Conservation (phyloP, 768 basidiomycete genomes). For the Boletus vinaceobasis region DNA sequence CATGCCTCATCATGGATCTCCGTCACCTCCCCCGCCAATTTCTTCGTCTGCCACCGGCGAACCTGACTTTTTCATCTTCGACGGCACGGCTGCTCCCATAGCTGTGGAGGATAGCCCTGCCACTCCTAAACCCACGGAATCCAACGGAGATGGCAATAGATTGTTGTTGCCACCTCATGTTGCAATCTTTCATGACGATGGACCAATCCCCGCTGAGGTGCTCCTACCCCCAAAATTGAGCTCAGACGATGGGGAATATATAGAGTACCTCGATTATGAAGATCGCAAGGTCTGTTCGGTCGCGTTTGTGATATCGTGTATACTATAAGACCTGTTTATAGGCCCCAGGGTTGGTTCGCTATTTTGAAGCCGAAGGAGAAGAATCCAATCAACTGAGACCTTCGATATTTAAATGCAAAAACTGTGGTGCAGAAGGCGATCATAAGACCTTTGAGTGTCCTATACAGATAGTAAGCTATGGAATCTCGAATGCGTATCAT, state of each 20-base stretch:
- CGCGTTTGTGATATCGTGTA: neutral
- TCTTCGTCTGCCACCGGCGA: constrained; percentile 17
- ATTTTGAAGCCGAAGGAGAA: constrained; percentile 54
- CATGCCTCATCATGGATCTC: constrained; percentile 36
- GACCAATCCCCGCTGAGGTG: constrained; percentile 42
- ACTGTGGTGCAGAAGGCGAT: constrained; percentile 70
- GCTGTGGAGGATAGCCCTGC: constrained; percentile 17
- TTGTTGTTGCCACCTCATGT: constrained; percentile 73
- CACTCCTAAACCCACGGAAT: constrained; percentile 13
- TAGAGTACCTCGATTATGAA: constrained; percentile 77
- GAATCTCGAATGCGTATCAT: neutral
- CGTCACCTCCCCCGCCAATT: constrained; percentile 32
- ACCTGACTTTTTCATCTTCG: constrained; percentile 46
- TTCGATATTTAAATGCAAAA: constrained; percentile 62
- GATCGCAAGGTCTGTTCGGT: constrained; percentile 48
- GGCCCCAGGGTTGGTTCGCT: constrained; percentile 53
- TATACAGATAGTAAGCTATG: constrained; percentile 60
- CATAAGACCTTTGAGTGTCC: constrained; percentile 68
- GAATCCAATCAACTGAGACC: constrained; percentile 39
- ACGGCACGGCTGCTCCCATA: constrained; percentile 40
- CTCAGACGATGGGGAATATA: constrained; percentile 60
- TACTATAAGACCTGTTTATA: constrained; percentile 20
- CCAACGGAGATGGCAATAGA: constrained; percentile 13
- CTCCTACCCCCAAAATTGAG: constrained; percentile 39
- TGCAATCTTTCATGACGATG: constrained; percentile 40